A percentile compares a stretch with the other conserved stretches of the same genome.
These are phyloP conservation scores for Telopea speciosissima DNA, from an alignment of 177 flowering plant genomes.

Conservation along the genomic window DNA sequence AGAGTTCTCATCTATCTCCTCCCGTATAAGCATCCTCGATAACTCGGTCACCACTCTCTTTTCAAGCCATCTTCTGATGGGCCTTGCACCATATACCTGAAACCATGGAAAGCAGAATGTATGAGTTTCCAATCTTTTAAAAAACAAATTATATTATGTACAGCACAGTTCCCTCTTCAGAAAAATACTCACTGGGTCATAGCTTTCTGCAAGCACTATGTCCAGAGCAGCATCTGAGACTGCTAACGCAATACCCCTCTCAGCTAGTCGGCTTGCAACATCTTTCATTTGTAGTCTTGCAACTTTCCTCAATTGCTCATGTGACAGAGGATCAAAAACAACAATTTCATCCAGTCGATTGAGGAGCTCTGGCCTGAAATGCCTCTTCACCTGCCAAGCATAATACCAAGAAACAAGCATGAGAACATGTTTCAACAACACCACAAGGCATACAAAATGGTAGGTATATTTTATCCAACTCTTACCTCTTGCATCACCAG, in stretches of 20 bases:
- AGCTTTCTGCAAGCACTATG: constrained; percentile 64
- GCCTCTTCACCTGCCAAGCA: constrained; percentile 52
- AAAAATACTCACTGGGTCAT: constrained; percentile 58
- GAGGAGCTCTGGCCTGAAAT: constrained; percentile 80
- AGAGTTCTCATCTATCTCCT: constrained; percentile 48
- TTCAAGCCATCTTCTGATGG: constrained; percentile 50
- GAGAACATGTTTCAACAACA: not conserved
- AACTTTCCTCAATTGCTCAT: constrained; percentile 72
- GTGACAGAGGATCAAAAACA: constrained; percentile 82
- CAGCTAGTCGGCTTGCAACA: constrained; percentile 78
- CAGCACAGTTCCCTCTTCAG: no score
- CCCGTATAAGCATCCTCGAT: constrained; percentile 37
- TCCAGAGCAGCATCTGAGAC: constrained; percentile 85
- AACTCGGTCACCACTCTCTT: constrained; percentile 13
- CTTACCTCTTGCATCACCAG: constrained; percentile 67
- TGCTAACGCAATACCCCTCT: constrained; percentile 80
- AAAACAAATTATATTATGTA: no score
- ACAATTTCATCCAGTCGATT: constrained; percentile 91
- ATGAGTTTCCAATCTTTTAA: no score
- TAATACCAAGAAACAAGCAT: no score
- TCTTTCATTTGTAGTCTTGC: constrained; percentile 83
- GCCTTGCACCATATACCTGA: constrained; percentile 46
- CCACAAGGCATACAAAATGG: no score
- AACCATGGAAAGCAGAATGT: no score
- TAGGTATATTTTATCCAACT: not conserved